Base-by-base conservation (phyloP, 2,329 filamentous ascomycete genomes). In the Exophiala phaeomuriformis region DNA sequence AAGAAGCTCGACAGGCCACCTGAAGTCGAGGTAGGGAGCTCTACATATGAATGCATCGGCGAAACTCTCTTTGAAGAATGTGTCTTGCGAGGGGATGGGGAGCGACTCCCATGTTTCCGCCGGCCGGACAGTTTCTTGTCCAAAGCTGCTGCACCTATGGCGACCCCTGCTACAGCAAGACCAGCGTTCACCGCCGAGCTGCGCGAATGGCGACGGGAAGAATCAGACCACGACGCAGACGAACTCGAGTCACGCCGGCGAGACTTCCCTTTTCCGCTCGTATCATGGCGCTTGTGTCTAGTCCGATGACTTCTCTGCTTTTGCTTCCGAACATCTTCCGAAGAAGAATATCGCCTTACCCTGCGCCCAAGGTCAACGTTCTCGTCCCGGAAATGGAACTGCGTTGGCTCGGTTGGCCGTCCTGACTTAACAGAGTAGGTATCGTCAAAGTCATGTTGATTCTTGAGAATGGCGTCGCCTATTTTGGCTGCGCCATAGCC, bases 1-100 rank as follows among this genome's bases (percentile, higher is more conserved):
- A 85, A 86, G 64, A 88, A 86, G 10, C 80, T 76, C 52, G 71
- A 71, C 41, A 89, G 71, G 37, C 82, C 79, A 56, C 77, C 75
- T 39, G 72, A 73, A 49, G 75, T 74, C 44, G 74, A 71, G 37
- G 76, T 76, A 46, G 84, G 86, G 49, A 88, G 83, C 63, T 88
- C 84, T 50, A 87, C 69, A 52, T 83, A 75, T 1, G 82, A 85
- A 77, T 79, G 40, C 77, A 77, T 36, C 75, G 81, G 52, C 74
- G 79, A 27, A 74, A 78, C n/a, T 61, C 66, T 56, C 67, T 71
- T 58, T 60, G 64, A 48, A 52, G 55, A 61, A 45, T 61, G 58
- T 33, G 49, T 59, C 37, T 64, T 66, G 5, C 50, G 36, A 44
- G 66, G 68, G 12, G 64, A 65, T 4, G 67, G 66, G 4, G 72